Base-by-base conservation (phyloP, 441 rosid species). In the Populus hybrid region DNA sequence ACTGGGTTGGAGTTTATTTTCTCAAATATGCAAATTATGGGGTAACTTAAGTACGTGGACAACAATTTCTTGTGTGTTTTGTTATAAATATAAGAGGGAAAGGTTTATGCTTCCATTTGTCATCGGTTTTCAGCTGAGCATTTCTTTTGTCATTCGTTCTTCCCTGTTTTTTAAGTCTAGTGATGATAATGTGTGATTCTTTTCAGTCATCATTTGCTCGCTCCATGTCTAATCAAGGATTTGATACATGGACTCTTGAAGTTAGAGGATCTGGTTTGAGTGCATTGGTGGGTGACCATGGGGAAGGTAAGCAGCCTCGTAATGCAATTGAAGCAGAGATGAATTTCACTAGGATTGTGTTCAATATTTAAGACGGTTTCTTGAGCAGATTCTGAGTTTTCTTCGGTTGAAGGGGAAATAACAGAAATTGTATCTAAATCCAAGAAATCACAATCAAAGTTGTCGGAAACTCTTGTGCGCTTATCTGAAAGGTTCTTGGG, bases 231-330 rank as follows among this genome's bases (percentile, higher is more conserved):
- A 79, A 84, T 69, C 88, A 93, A 74, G 99, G 98, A 79, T 95
- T 89, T 78, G 98, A 95, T 76, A 95, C 99, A 0, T 93, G 99
- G 99, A 78, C 90, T 80, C 94, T 95, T 28, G 98, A 95, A 85
- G 87, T 95, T 77, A 85, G 98, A 80, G 98, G 99, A 70, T 89
- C 98, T 35, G 98, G 99, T 5, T 85, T 95, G 87, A 95, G 99
- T 77, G 81, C 84, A 42, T 79, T 79, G 77, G 91, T 75, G 59
- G 84, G 88, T 26, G 86, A 87, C 67, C 59, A 82, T 19, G 78
- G 86, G 76, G 92, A 87, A 65, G 84, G 85, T 78, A 73, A 82
- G 75, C 79, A 84, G 59, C 77, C 35, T 87, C 85, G 76, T 59
- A 76, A 89, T 91, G 76, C 88, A 82, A 78, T 81, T 46, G 57